These are phyloP conservation scores for Barnettozyma salicaria DNA, from an alignment of 805 yeast genomes.

Conservation along the genomic window DNA sequence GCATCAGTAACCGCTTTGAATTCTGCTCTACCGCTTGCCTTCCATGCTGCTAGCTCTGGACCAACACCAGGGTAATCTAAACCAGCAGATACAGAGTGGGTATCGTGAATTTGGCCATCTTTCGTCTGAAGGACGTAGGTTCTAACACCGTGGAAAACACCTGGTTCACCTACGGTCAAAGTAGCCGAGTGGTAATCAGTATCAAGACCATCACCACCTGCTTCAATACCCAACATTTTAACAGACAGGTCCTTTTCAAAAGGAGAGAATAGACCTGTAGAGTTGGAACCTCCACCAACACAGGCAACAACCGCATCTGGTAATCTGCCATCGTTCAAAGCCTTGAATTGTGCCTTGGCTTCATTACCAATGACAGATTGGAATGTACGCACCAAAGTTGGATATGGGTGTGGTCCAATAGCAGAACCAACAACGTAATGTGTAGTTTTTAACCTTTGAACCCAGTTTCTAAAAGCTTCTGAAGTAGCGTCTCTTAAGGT, in stretches of 20 bases:
- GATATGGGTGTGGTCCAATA: conserved; percentile 99
- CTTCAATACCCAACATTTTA: conserved; percentile 88
- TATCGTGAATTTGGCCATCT: conserved; percentile 96
- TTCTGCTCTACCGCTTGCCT: conserved; percentile 84
- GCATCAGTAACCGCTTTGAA: conserved; percentile 92
- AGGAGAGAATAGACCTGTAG: conserved; percentile 93
- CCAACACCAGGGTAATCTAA: conserved; percentile 99
- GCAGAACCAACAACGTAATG: conserved; percentile 98
- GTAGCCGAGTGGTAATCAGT: conserved; percentile 92
- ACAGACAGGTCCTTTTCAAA: conserved; percentile 79
- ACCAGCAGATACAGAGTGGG: conserved; percentile 98
- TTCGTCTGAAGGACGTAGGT: conserved; percentile 85
- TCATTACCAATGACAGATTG: conserved; percentile 96
- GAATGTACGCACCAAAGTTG: conserved; percentile 95
- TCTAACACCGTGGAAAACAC: conserved; percentile 97
- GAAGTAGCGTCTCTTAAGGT: conserved; percentile 97
- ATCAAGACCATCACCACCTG: conserved; percentile 96
- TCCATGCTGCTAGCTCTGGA: conserved; percentile 95
- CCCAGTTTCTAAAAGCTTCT: conserved; percentile 97
- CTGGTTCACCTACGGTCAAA: conserved; percentile 88
- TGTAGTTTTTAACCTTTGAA: conserved; percentile 74
- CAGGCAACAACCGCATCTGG: conserved; percentile 97
- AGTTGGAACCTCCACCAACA: conserved; percentile 99
- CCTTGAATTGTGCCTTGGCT: conserved; percentile 84
- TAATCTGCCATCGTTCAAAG: conserved; percentile 69